These are phyloP conservation scores for Phytophthora chlamydospora DNA, from an alignment of 352 stramenopile genomes.

Conservation along the genomic window DNA sequence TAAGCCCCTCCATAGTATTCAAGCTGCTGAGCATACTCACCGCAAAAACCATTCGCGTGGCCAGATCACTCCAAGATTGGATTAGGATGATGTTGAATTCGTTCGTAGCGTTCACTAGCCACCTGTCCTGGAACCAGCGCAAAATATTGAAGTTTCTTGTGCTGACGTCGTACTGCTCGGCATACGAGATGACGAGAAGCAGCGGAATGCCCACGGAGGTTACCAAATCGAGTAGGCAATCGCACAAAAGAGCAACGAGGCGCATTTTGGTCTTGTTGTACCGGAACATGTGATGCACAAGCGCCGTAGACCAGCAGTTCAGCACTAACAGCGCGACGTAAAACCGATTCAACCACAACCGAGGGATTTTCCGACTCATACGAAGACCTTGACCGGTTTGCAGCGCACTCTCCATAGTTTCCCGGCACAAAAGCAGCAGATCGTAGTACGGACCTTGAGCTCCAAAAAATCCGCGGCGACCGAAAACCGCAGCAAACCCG, in stretches of 20 bases:
- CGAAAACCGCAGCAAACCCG: constrained; percentile 22
- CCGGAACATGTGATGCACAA: constrained; percentile 40
- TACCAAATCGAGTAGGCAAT: constrained; percentile 38
- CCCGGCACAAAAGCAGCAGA: constrained; percentile 35
- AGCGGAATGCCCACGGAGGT: constrained; percentile 35
- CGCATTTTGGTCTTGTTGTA: constrained; percentile 34
- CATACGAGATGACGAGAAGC: constrained; percentile 31
- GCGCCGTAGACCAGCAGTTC: constrained; percentile 45
- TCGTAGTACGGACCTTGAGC: constrained; percentile 35
- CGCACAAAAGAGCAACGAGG: constrained; percentile 25
- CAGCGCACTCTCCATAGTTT: constrained; percentile 35
- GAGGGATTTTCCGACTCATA: constrained; percentile 35
- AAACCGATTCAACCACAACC: constrained; percentile 45
- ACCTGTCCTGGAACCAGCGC: constrained; percentile 38
- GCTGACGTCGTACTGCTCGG: constrained; percentile 15
- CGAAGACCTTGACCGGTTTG: constrained; percentile 37
- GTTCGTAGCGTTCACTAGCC: constrained; percentile 39
- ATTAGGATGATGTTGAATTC: constrained; percentile 45
- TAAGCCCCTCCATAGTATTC: constrained; percentile 34
- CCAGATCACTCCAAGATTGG: constrained; percentile 32
- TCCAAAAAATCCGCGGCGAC: constrained; percentile 32
- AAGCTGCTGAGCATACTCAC: constrained; percentile 42
- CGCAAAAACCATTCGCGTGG: constrained; percentile 36
- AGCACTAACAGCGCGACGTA: constrained; percentile 38
- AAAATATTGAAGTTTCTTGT: constrained; percentile 26